Conservation (phyloP, 2,329 filamentous ascomycete genomes). For the Alternaria sp. region DNA sequence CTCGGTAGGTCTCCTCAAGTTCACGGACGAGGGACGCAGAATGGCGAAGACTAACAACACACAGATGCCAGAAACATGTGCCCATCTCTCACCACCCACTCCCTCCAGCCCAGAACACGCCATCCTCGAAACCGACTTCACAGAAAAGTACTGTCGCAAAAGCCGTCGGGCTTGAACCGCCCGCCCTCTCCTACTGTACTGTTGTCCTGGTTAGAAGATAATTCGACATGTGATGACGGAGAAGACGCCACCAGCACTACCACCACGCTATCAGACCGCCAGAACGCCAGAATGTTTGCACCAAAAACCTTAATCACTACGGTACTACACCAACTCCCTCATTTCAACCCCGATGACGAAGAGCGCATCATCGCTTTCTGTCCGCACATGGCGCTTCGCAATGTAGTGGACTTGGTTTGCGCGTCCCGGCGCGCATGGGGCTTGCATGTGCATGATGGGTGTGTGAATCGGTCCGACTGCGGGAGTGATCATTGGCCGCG, state of each 20-base stretch:
- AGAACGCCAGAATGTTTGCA: not conserved
- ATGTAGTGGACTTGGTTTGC: not conserved
- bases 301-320: not conserved
- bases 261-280: not conserved
- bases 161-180: slow-evolving; percentile 1
- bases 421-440: not conserved
- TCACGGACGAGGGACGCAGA: not conserved
- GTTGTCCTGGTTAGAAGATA: not conserved
- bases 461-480: not conserved
- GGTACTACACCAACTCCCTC: not conserved
- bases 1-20: slow-evolving; percentile 22
- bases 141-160: slow-evolving; percentile 28
- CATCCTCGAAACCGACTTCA: slow-evolving; percentile 41
- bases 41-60: slow-evolving; percentile 2
- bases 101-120: slow-evolving; percentile 12
- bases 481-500: not conserved
- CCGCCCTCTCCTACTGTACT: not conserved
- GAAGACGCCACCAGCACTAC: not conserved
- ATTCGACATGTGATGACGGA: not conserved
- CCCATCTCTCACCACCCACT: slow-evolving; percentile 19
- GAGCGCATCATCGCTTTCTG: not conserved
- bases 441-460: not conserved
- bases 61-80: slow-evolving; percentile 37
- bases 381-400: not conserved
- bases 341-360: not conserved